Evolutionary conservation across 2,329 filamentous ascomycete species (phyloP), one percentile per base, ranked within the genome.

Genomic region (Aurifilum marmelostoma): DNA sequence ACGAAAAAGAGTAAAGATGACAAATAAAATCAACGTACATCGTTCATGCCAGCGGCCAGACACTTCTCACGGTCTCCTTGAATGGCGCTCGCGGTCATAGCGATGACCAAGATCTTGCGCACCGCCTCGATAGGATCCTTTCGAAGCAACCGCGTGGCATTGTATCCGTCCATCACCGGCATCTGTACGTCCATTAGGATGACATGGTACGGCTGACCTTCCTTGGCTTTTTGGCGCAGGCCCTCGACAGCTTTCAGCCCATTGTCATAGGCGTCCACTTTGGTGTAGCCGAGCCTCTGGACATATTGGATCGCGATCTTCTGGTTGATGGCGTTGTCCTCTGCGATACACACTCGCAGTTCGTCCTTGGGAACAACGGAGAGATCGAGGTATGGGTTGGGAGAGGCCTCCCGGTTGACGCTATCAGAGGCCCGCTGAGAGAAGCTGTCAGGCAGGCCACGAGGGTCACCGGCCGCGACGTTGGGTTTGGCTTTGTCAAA

Each of bases 111-210:
- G 1, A 97, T 88, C 72, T 92, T 90, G 65, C 92, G 87, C 14
- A 98, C 93, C 9, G 87, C 87, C 47, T 93, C 90, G 69, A 93
- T 87, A 0, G 88, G 78, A 77, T 97, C 94, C 73, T 88, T 88
- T 12, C 94, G 90, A 59, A 97, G 89, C 69, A 93, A 86, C 73
- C 91, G 91, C 0, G 94, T 97, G 1, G 94, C 94, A 79, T 97
- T 92, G 77, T 97, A 97, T 7, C 94, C 94, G 77, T 97, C 94
- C 11, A 97, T 87, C 3, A 97, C 89, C 0, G 94, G 94, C 94
- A 97, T 97, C 80, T 97, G 94, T 3, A 97, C 93, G 77, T 97
- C 94, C 94, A 97, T 97, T 59, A 97, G 86, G 54, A 97, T 91
- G 41, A 97, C 86, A 75, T 97, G 94, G 80, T 97, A 97, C 0